These are phyloP conservation scores for Leishmania braziliensis DNA, from an alignment of 208 protist species.

Conservation along the genomic window DNA sequence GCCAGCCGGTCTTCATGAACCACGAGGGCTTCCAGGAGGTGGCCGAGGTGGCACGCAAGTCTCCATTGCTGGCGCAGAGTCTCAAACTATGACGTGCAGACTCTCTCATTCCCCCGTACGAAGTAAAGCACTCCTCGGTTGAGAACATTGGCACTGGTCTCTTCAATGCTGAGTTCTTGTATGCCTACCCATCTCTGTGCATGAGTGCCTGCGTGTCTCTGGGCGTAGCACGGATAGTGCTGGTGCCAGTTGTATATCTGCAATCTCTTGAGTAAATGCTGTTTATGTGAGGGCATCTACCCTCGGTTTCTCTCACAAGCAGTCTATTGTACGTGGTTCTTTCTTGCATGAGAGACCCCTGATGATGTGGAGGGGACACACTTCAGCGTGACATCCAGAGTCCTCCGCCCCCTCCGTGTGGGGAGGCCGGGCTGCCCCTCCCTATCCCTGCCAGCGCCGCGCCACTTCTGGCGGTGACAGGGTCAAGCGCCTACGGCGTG, in stretches of 20 bases:
- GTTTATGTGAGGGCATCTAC: not conserved
- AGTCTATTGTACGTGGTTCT: not conserved
- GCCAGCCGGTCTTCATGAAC: conserved; percentile 36
- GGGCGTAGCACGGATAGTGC: not conserved
- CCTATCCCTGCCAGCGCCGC: not conserved
- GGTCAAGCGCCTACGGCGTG: not conserved
- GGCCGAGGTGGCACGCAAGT: conserved; percentile 28
- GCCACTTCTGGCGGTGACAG: not conserved
- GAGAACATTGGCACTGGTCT: not conserved
- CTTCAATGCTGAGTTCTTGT: no score
- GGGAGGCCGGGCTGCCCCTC: not conserved
- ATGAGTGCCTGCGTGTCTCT: not conserved
- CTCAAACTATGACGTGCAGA: conserved; percentile 18
- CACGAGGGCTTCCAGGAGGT: conserved; percentile 46
- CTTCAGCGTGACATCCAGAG: not conserved
- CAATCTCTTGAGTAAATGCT: not conserved
- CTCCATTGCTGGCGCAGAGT: conserved; percentile 24
- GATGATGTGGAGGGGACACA: not conserved
- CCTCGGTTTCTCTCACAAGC: not conserved
- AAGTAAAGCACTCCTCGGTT: not conserved
- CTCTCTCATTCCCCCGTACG: not conserved
- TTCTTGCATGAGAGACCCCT: not conserved
- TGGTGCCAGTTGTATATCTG: not conserved
- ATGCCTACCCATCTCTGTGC: no score
- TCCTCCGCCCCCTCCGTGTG: not conserved